These are phyloP conservation scores for Fusarium coffeatum DNA, from an alignment of 2,329 filamentous ascomycete genomes.

Conservation along the genomic window DNA sequence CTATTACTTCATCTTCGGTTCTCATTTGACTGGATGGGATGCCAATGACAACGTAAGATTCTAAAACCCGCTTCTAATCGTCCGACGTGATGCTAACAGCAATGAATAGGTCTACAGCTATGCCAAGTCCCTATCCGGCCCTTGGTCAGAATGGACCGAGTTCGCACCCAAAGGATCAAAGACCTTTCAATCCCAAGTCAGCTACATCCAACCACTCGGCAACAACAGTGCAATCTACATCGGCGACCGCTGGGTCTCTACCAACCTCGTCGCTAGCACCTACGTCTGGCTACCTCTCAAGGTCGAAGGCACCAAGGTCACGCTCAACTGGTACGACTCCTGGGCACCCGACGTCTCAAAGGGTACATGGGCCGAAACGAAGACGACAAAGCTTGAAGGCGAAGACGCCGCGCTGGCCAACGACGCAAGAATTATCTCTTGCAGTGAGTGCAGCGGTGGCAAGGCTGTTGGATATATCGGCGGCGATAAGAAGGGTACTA, in stretches of 20 bases:
- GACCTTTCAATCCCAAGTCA: conserved; percentile 71
- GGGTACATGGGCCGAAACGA: conserved; percentile 58
- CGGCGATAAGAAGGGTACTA: conserved; percentile 57
- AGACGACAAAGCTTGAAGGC: conserved; percentile 63
- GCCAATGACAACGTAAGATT: conserved; percentile 69
- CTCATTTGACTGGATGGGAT: conserved; percentile 66
- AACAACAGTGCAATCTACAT: conserved; percentile 65
- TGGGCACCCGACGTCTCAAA: conserved; percentile 62
- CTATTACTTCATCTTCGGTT: conserved; percentile 74
- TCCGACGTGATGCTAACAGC: too few species aligned
- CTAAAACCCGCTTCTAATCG: too few species aligned
- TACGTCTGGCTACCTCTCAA: conserved; percentile 73
- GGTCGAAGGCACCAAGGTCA: conserved; percentile 64
- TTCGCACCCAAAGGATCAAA: conserved; percentile 67
- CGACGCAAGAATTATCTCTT: conserved; percentile 60
- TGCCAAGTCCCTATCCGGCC: conserved; percentile 65
- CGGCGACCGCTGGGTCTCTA: conserved; percentile 73
- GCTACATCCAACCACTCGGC: conserved; percentile 63
- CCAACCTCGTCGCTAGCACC: conserved; percentile 69
- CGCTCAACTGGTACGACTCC: conserved; percentile 63
- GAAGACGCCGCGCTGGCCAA: conserved; percentile 60
- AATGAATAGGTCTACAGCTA: conserved; percentile 62
- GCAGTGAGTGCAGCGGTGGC: conserved; percentile 63
- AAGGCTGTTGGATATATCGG: conserved; percentile 67
- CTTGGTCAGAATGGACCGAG: conserved; percentile 70